Evolutionary conservation across 495 filamentous ascomycete species (phyloP), one percentile per base, ranked within the genome.

Genomic region (Jackrogersella multiformis): DNA sequence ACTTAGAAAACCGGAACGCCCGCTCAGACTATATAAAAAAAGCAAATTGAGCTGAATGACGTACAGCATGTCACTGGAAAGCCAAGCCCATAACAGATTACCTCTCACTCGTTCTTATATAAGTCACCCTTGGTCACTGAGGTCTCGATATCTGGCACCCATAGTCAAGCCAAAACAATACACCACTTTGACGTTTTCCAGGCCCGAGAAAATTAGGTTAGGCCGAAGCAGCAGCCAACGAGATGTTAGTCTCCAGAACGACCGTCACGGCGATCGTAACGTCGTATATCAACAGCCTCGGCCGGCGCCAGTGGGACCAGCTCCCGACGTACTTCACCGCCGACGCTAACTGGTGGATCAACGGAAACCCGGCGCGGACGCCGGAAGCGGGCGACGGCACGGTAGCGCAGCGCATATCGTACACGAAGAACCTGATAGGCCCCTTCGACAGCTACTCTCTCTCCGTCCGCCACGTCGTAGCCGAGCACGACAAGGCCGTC

Each of bases 361-460:
- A 58, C 26, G 15, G 44, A 12, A 52, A 56, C 44, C 53, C 16
- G 16, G 24, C 34, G 5, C 30, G 45, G 30, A 13, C 15, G 21
- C 12, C 48, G 9, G 48, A 44, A 23, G 57, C 36, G 6, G 45
- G 24, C 24, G 26, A 53, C 23, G 23, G 30, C 20, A 28, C 15
- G 6, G 36, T 18, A 10, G 26, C 8, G 20, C 28, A 12, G 3
- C 38, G 58, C 13, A 26, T 45, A 7, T 26, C 30, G 15, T 0
- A 20, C 4, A 4, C 39, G 4, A 39, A 18, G 12, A 18, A 24
- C 18, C 38, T 49, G 5, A n/a, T 45, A 7, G 8, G n/a, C 36
- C 35, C 24, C 15, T 44, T 53, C 48, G 48, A 53, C 9, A 61
- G 0, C 10, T 60, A 41, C 56, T 61, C 58, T 8, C n/a, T 61